Evolutionary conservation across 2,329 filamentous ascomycete genomes (phyloP).

Genomic region (Fusarium sambucinum): DNA sequence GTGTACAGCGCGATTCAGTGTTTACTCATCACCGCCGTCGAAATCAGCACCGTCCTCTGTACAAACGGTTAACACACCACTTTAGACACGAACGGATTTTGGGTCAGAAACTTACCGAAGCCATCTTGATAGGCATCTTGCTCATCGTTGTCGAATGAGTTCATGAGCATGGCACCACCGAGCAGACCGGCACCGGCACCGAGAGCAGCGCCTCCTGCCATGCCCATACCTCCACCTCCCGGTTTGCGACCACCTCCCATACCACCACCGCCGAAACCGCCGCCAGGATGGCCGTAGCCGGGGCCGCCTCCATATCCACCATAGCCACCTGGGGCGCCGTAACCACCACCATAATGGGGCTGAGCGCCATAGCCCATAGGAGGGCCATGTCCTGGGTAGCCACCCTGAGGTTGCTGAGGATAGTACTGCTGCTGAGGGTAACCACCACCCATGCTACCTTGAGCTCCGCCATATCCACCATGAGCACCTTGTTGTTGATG

Average conservation of each 20-base stretch:
- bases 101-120: conserved; percentile 51
- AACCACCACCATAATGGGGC: conserved; percentile 44
- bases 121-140: conserved; percentile 67
- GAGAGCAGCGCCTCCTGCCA: conserved; percentile 78
- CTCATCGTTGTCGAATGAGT: conserved; percentile 74
- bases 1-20: no score
- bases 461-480: conserved; percentile 32
- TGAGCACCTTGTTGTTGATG: conserved; percentile 40
- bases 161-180: conserved; percentile 78
- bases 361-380: conserved; percentile 48
- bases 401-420: conserved; percentile 42
- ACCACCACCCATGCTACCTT: conserved; percentile 42
- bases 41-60: conserved; percentile 51
- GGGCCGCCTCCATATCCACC: conserved; percentile 52
- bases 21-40: conserved; percentile 43
- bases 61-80: conserved; percentile 36
- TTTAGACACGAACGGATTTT: not conserved
- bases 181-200: conserved; percentile 85
- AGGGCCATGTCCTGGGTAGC: conserved; percentile 45
- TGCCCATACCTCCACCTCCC: conserved; percentile 68
- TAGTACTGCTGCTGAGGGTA: conserved; percentile 49
- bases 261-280: conserved; percentile 40
- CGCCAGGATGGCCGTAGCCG: conserved; percentile 47
- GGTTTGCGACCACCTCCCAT: conserved; percentile 53
- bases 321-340: conserved; percentile 31